These are phyloP conservation scores for Crinitomyces ghanaensis DNA, from an alignment of 805 yeast species.

Conservation along the genomic window DNA sequence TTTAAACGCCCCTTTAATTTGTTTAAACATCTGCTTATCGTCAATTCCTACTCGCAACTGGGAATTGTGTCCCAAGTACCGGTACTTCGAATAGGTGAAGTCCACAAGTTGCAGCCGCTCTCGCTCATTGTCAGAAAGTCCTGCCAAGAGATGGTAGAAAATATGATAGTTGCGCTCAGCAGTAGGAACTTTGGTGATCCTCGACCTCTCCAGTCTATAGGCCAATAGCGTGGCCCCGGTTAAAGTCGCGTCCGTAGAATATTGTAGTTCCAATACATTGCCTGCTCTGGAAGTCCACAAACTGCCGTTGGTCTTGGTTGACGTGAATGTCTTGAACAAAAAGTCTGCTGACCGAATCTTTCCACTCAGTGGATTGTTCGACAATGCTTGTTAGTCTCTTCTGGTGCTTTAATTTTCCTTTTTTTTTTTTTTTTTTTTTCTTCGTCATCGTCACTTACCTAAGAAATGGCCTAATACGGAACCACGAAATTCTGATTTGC, in stretches of 20 bases:
- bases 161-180: constrained; percentile 50
- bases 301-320: constrained; percentile 28
- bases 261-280: constrained; percentile 42
- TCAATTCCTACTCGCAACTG: constrained; percentile 35
- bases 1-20: constrained; percentile 37
- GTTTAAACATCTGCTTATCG: constrained; percentile 37
- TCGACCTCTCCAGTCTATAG: constrained; percentile 32
- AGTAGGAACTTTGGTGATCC: constrained; percentile 21
- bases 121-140: constrained; percentile 33
- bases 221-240: constrained; percentile 45
- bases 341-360: constrained; percentile 26
- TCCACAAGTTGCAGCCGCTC: constrained; percentile 31
- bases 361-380: constrained; percentile 27
- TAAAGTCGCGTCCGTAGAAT: constrained; percentile 33
- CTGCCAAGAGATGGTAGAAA: constrained; percentile 44
- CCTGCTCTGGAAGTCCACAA: constrained; percentile 41
- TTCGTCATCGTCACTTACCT: constrained; percentile 10
- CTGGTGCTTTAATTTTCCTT: too few species aligned
- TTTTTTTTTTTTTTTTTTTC: too few species aligned
- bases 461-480: constrained; percentile 23
- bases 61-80: constrained; percentile 35
- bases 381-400: constrained; percentile 16
- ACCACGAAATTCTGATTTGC: constrained; percentile 29
- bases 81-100: constrained; percentile 25
- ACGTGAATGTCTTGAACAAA: constrained; percentile 29